phyloP scores from a whole-genome alignment of 352 stramenopile species.

The Globisporangium abappressorium region DNA sequence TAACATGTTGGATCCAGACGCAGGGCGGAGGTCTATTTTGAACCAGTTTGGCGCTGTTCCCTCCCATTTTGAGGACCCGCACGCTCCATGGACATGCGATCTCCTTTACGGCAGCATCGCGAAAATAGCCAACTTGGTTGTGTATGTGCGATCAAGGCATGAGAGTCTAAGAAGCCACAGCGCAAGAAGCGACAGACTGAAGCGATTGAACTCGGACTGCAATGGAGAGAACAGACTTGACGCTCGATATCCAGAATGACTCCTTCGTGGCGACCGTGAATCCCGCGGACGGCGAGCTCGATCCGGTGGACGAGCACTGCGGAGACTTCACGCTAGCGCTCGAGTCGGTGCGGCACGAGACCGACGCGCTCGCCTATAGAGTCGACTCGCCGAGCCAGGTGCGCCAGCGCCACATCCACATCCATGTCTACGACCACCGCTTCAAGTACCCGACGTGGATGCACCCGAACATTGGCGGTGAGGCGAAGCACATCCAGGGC shows the following conservation, averaged over 20 bases:
- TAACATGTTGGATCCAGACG: neutral
- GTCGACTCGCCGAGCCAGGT: slow-evolving; percentile 44
- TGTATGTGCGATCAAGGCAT: neutral
- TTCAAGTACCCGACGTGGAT: slow-evolving; percentile 70
- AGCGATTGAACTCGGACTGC: neutral
- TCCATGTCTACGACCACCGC: slow-evolving; percentile 52
- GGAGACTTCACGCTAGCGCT: slow-evolving; percentile 17
- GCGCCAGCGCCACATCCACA: slow-evolving; percentile 58
- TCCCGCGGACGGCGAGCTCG: neutral
- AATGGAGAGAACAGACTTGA: slow-evolving; percentile 1
- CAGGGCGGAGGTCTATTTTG: neutral
- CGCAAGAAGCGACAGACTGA: neutral
- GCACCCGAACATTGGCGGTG: slow-evolving; percentile 61
- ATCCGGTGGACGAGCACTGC: slow-evolving; percentile 10
- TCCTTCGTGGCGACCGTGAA: neutral
- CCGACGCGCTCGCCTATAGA: slow-evolving; percentile 15
- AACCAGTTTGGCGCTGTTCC: neutral
- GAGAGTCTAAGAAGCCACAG: neutral
- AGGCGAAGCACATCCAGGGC: slow-evolving; percentile 28
- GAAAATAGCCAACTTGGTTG: neutral
- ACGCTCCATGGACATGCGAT: too few species aligned
- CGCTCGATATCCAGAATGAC: slow-evolving; percentile 1
- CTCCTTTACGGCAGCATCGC: neutral
- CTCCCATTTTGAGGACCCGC: neutral
- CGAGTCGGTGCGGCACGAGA: slow-evolving; percentile 14